Conservation (phyloP, 2,329 filamentous ascomycete species). For the Fonsecaea multimorphosa region DNA sequence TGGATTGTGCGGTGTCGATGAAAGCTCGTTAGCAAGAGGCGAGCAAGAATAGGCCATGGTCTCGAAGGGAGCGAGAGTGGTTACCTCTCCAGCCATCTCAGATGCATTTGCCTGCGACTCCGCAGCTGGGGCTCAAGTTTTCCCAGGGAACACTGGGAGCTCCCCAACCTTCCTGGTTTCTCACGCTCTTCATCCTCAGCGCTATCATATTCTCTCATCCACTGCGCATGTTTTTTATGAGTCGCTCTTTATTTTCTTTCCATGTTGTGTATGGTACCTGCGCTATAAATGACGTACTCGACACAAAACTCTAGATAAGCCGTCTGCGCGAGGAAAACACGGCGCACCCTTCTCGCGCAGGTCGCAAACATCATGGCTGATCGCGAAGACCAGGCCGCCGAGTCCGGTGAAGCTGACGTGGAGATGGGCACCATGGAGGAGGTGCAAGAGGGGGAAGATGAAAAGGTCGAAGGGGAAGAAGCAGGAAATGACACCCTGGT, state of each 20-base stretch:
- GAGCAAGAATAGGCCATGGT: neutral
- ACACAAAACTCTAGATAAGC: neutral
- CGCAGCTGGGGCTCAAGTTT: neutral
- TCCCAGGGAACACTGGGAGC: neutral
- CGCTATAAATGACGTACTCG: neutral
- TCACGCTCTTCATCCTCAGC: neutral
- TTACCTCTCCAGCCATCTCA: neutral
- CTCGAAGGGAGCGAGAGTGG: neutral
- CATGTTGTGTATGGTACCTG: neutral
- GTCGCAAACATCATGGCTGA: constrained; percentile 37
- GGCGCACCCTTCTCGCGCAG: too few species aligned
- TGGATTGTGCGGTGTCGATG: neutral
- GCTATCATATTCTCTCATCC: neutral
- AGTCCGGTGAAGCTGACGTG: constrained; percentile 36
- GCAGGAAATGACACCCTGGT: constrained; percentile 30
- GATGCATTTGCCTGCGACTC: neutral
- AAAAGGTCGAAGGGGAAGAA: constrained; percentile 33
- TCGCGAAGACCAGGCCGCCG: constrained; percentile 38
- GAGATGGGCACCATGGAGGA: constrained; percentile 42
- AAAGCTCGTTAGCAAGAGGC: neutral
- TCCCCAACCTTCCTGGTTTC: neutral
- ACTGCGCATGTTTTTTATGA: neutral
- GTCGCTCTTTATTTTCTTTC: neutral
- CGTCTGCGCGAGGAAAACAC: neutral
- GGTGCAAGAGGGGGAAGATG: constrained; percentile 36